Evolutionary conservation across 441 rosid species (phyloP).

Genomic region (Theobroma grandiflorum): DNA sequence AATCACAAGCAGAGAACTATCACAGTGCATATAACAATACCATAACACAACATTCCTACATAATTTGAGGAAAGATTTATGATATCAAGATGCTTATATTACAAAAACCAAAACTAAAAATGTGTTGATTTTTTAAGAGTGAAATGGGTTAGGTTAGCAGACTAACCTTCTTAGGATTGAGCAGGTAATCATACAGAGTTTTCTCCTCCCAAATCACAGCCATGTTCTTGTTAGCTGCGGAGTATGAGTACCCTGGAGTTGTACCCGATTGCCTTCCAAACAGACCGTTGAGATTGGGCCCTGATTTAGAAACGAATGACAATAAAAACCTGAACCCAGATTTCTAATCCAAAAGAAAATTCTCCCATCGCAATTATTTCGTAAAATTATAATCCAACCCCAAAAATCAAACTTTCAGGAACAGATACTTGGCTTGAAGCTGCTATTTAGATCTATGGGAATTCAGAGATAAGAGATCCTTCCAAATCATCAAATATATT

Average conservation of each 20-base stretch:
- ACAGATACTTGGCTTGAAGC: too few species aligned
- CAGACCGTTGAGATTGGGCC: slow-evolving; percentile 61
- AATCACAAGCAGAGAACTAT: not conserved
- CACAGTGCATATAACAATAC: not conserved
- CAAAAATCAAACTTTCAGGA: not conserved
- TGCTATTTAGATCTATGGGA: slow-evolving; percentile 8
- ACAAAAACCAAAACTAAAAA: not conserved
- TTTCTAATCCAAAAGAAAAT: too few species aligned
- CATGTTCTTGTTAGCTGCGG: slow-evolving; percentile 73
- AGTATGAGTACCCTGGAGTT: slow-evolving; percentile 72
- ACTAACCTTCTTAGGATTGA: slow-evolving; percentile 68
- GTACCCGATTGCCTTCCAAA: slow-evolving; percentile 72
- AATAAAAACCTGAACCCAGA: not conserved
- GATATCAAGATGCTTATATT: not conserved
- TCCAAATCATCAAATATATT: not conserved
- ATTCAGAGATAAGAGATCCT: not conserved
- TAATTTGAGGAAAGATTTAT: not conserved
- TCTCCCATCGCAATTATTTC: too few species aligned
- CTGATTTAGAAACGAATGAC: not conserved
- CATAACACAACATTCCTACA: not conserved
- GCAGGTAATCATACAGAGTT: slow-evolving; percentile 67
- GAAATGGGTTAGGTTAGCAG: too few species aligned
- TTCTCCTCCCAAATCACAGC: slow-evolving; percentile 72
- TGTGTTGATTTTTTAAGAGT: not conserved
- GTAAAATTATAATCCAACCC: too few species aligned